These are phyloP conservation scores for Candida dubliniensis DNA, from an alignment of 1,139 yeast species.

Conservation along the genomic window DNA sequence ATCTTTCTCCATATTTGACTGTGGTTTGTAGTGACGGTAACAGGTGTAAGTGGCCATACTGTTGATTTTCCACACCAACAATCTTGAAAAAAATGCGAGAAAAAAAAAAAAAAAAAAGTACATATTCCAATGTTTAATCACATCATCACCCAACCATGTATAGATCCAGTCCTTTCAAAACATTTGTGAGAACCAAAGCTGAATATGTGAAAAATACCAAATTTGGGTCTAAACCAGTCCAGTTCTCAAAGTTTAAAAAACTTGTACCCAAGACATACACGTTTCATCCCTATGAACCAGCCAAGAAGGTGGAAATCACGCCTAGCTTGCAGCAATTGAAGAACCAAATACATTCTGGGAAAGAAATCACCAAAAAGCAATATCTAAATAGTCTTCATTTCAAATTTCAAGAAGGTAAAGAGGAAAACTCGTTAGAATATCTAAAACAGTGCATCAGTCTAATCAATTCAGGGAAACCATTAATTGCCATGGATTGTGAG, in stretches of 20 bases:
- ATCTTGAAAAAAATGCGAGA: background rate
- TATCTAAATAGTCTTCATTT: constrained; percentile 24
- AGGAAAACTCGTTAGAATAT: constrained; percentile 15
- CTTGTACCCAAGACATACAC: no score
- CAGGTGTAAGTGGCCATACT: no score
- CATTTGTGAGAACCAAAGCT: background rate
- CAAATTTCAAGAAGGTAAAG: constrained; percentile 17
- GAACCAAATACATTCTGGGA: background rate
- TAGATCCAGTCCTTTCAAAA: background rate
- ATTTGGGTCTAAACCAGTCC: background rate
- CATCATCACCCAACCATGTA: background rate
- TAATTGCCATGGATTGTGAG: constrained; percentile 66
- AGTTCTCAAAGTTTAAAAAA: background rate
- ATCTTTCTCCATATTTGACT: constrained; percentile 9
- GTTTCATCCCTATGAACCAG: background rate
- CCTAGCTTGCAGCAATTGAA: constrained; percentile 3
- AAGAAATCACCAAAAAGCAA: constrained; percentile 6
- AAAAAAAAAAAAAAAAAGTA: background rate
- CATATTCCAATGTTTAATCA: background rate
- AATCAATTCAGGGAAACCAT: constrained; percentile 34
- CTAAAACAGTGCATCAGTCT: constrained; percentile 26
- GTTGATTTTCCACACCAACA: background rate
- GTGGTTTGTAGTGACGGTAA: no score
- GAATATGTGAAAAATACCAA: background rate
- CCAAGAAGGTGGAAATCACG: background rate